Evolutionary conservation across 2,329 filamentous ascomycete species (phyloP), one percentile per base, ranked within the genome.

Genomic region (Calonectria pteridis): DNA sequence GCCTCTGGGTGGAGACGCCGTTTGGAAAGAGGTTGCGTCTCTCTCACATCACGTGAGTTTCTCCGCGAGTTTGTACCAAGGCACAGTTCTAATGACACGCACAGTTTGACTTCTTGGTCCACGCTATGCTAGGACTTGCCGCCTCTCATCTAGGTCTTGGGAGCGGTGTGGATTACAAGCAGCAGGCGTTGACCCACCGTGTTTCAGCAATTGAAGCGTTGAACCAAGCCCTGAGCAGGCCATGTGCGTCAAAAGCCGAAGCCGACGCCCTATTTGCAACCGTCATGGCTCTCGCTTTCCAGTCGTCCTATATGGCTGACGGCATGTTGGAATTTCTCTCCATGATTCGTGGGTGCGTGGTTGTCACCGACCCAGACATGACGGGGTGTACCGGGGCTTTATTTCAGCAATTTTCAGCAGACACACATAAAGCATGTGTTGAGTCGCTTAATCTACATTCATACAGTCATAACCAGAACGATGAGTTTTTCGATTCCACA

Each of bases 91-190:
- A 50, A 28, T 10, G 43, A 4, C 11, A 13, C 13, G 6, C 23
- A 20, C 20, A 85, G 82, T 84, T 81, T 62, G 83, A 85, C 20
- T 85, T 82, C 65, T 73, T 86, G n/a, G 76, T 83, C 37, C 83
- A 85, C 67, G 82, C 84, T 18, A 83, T 86, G 80, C 78, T 86
- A 3, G 84, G 81, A 6, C 75, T 86, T 2, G 83, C 79, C 4
- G 84, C 84, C 1, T 83, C 82, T 3, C 84, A 85, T 72, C 77
- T 86, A 6, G 71, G 74, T 16, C 76, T 84, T 1, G 75, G 76
- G 18, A 76, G 72, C 7, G 71, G 49, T 3, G 71, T 69, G 4
- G 75, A 77, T 58, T 78, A 79, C 62, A 71, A 77, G 2, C 31
- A 75, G 11, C 71, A 78, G n/a, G 84, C 83, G 0, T 74, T 85